phyloP scores from a whole-genome alignment of 1,284 basidiomycete genomes.

The Sanguinoderma infundibulare region DNA sequence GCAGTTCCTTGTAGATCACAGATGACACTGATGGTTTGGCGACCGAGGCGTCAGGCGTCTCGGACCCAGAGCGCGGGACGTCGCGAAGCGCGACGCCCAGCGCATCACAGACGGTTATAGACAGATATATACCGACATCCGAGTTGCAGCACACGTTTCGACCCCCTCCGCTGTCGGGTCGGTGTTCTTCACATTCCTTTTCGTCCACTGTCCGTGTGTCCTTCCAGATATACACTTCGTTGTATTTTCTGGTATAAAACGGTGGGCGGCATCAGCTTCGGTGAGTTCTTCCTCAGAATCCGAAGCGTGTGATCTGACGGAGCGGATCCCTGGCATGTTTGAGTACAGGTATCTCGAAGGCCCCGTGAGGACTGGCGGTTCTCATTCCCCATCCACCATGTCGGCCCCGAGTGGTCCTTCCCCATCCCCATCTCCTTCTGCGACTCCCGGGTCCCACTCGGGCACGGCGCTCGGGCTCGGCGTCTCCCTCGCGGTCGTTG shows the following conservation, averaged over 20 bases:
- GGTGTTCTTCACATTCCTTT: conserved; percentile 17
- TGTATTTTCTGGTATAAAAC: background rate
- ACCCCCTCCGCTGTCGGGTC: conserved; percentile 10
- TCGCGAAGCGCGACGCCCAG: conserved; percentile 14
- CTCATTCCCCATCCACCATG: conserved; percentile 13
- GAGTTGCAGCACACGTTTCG: background rate
- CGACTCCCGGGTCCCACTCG: conserved; percentile 13
- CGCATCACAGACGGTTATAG: conserved; percentile 15
- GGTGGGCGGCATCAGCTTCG: background rate
- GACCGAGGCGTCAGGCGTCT: too few relatives aligned
- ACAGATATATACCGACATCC: conserved; percentile 10
- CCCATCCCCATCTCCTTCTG: background rate
- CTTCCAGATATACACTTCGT: background rate
- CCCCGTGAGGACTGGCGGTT: conserved; percentile 6
- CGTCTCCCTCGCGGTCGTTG: conserved; percentile 27
- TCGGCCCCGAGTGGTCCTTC: conserved; percentile 11
- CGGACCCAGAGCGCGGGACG: background rate
- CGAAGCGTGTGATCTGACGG: conserved; percentile 12
- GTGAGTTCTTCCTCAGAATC: background rate
- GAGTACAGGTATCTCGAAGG: background rate
- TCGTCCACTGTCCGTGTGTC: background rate
- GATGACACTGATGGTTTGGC: background rate
- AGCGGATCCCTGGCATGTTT: background rate
- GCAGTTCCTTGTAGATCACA: too few relatives aligned
- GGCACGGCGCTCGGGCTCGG: conserved; percentile 26